These are phyloP conservation scores for Aspergillus wentii DNA, from an alignment of 495 filamentous ascomycete species.

Conservation along the genomic window DNA sequence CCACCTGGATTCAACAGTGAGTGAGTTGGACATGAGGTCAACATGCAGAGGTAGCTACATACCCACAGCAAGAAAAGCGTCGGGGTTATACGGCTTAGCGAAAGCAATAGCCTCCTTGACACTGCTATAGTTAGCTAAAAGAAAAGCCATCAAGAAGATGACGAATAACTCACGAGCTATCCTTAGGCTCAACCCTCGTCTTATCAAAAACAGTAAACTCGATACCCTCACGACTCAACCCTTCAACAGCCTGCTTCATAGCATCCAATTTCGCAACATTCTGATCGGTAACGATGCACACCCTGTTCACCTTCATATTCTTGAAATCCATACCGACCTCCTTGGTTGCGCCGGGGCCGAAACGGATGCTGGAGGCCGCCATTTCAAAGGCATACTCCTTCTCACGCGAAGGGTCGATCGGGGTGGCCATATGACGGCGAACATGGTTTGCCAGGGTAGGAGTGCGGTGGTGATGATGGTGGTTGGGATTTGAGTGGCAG, in stretches of 20 bases:
- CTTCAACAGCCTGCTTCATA: constrained; percentile 79
- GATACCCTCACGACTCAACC: constrained; percentile 69
- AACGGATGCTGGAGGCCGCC: constrained; percentile 88
- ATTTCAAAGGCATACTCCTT: constrained; percentile 99
- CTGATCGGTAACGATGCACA: constrained; percentile 85
- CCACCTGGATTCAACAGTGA: constrained; percentile 30
- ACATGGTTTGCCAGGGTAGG: constrained; percentile 48
- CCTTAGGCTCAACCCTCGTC: constrained; percentile 84
- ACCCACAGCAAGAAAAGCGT: constrained; percentile 90
- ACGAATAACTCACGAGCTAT: constrained; percentile 62
- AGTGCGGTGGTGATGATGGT: constrained; percentile 59
- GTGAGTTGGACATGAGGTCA: not conserved
- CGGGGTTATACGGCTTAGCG: constrained; percentile 69
- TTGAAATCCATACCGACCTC: constrained; percentile 99
- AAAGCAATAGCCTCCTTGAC: constrained; percentile 85
- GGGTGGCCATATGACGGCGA: constrained; percentile 64
- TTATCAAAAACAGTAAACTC: constrained; percentile 75
- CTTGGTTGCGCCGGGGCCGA: constrained; percentile 86
- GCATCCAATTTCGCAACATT: constrained; percentile 75
- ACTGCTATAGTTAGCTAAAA: constrained; percentile 37
- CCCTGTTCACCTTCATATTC: constrained; percentile 81
- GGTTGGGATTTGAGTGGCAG: constrained; percentile 81
- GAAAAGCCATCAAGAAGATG: not conserved
- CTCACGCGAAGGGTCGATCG: constrained; percentile 61
- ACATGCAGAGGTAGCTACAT: constrained; percentile 17